Conservation (phyloP, 1,139 yeast species). For the Barnettozyma hawaiiensis region DNA sequence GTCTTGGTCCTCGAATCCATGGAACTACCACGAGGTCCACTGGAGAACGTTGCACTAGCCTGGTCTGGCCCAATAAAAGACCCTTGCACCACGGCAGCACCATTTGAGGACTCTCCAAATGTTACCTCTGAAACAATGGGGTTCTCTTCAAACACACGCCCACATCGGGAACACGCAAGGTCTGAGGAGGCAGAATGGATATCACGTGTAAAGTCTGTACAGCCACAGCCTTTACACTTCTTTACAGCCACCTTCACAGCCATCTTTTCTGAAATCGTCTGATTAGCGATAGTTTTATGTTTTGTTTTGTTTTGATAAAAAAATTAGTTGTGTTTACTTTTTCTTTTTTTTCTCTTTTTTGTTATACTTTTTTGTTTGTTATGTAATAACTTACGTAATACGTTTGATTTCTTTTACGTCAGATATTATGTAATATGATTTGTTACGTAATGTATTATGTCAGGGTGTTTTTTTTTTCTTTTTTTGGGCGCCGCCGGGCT, state of each 20-base stretch:
- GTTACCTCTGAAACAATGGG: constrained; percentile 95
- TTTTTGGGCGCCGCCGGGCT: no score
- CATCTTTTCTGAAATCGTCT: constrained; percentile 34
- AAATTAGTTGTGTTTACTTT: neutral
- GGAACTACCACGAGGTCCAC: constrained; percentile 50
- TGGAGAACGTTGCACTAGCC: constrained; percentile 62
- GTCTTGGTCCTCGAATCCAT: constrained; percentile 89
- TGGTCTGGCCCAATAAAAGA: constrained; percentile 89
- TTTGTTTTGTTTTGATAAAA: neutral
- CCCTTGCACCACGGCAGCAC: constrained; percentile 96
- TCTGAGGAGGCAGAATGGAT: constrained; percentile 64
- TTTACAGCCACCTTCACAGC: constrained; percentile 12
- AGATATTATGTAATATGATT: no score
- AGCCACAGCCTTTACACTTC: constrained; percentile 41
- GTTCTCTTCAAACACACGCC: constrained; percentile 83
- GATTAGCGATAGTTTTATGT: neutral
- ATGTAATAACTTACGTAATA: no score
- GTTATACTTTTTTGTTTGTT: no score
- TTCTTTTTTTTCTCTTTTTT: neutral
- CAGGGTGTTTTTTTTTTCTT: neutral
- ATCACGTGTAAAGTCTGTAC: constrained; percentile 41
- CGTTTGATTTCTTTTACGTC: no score
- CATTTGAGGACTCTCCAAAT: constrained; percentile 85
- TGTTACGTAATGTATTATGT: no score
- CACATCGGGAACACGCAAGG: constrained; percentile 75